Evolutionary conservation across 805 yeast species (phyloP), one percentile per base, ranked within the genome.

Genomic region (Wickerhamiella qilinensis): DNA sequence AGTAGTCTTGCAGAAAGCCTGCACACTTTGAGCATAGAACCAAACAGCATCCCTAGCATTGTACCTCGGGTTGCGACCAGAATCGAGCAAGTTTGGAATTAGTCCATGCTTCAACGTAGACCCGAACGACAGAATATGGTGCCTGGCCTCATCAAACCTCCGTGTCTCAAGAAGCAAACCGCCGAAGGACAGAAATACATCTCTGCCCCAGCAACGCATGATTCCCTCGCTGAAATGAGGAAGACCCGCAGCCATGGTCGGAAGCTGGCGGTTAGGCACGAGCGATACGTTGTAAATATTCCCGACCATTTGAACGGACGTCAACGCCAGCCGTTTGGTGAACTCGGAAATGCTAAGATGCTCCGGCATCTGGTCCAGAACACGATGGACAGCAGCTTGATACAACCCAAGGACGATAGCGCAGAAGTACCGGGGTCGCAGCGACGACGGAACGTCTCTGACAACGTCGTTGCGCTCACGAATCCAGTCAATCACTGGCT

Each of bases 161-260:
- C 79, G 86, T 0, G 95, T 71, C 1, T 80, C 76, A 19, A 85
- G 60, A 40, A 85, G 59, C 36, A 88, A 64, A 0, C 98, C 98
- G 43, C 94, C 65, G 32, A 80, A 66, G 0, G 95, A 71, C 34
- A 88, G 78, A 55, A 91, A 91, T 1, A 85, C 93, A 58, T 88
- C 98, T 53, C 98, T 71, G 18, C 98, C 98, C 98, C 98, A 88
- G 55, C 95, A 84, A 57, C 98, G 69, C 94, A 88, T 85, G 57
- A 80, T 86, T 46, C 79, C 84, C 42, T 69, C 71, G 54, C 91
- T 77, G 60, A 88, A 88, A 58, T 85, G 96, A 2, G 98, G 98
- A 43, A 88, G 67, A 1, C 97, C 98, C 1, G 98, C 98, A 14
- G 97, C 94, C 71, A 88, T 65, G 31, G 82, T 72, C 2, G 93